Evolutionary conservation across 164 flowering plant genomes (phyloP), one percentile per base, ranked within the genome.

Genomic region (Liquidambar formosana): DNA sequence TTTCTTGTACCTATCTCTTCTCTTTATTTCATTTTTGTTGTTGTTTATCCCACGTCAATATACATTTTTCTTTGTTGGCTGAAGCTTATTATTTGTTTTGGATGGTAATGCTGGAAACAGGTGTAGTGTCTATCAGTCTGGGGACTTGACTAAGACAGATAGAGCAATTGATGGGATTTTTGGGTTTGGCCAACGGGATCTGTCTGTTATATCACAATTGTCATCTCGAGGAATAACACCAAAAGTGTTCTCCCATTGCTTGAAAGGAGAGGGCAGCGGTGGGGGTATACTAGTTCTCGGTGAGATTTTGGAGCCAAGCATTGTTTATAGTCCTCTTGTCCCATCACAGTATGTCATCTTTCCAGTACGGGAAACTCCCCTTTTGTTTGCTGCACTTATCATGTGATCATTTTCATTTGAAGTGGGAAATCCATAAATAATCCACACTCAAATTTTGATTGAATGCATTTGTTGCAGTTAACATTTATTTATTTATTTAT

Each of bases 221-320:
- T 80, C 91, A 58, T 74, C 88, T 0, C 83, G 70, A 57, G 88
- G 88, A 25, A 73, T 89, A 68, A 84, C 91, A 14, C 91, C 93
- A 6, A 81, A 76, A 65, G 83, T 84, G 27, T 87, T 89, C 73
- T 89, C 93, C 26, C 93, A 89, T 78, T 89, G 93, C 75, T 73
- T 89, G 71, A 87, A 79, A 70, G 93, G 93, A 68, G 86, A 78
- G 28, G 89, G 82, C 43, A 82, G 68, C 75, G 93, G 93, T 68
- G 93, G 93, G 9, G 93, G 93, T 52, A 84, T 80, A 68, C 73
- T 87, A 52, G 91, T 89, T 73, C 89, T 89, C 76, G 93, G 93
- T 66, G 89, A 89, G 85, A 79, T 89, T 71, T 71, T 89, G 81
- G 93, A 84, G 77, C 88, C 91, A 47, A 75, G 79, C 67, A 84